Evolutionary conservation across 179 eudicot genomes (phyloP).

Genomic region (Heliamphora pulchella): DNA sequence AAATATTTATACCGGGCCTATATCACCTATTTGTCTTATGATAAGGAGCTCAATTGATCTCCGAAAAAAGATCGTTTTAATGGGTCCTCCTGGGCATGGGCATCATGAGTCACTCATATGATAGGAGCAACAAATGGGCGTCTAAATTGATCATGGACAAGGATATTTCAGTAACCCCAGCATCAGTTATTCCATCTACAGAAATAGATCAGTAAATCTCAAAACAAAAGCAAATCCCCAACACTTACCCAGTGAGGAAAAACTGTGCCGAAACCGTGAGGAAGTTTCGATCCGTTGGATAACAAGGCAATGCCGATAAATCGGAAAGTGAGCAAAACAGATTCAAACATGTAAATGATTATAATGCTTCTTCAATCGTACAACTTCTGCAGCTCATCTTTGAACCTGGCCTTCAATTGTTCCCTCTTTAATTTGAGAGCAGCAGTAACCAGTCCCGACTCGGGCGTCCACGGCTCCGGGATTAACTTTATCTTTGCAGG

Average conservation of each 20-base stretch:
- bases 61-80: no score
- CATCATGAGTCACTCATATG: not conserved
- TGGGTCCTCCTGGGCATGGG: no score
- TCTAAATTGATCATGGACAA: not conserved
- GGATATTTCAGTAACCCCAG: not conserved
- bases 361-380: constrained; percentile 33
- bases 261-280: not conserved
- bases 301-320: not conserved
- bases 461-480: constrained; percentile 88
- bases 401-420: constrained; percentile 65
- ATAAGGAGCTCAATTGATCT: not conserved
- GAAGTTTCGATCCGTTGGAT: not conserved
- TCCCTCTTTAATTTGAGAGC: constrained; percentile 91
- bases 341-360: not conserved
- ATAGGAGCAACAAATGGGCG: not conserved
- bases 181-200: not conserved
- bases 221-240: not conserved
- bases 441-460: constrained; percentile 87
- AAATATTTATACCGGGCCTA: no score
- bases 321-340: not conserved
- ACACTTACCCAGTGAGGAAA: not conserved
- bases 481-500: constrained; percentile 74
- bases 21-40: not conserved
- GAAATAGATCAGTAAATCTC: not conserved
- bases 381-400: constrained; percentile 52